These are phyloP conservation scores for Cucumis cinereus DNA, from an alignment of 306 rosid genomes.

Conservation along the genomic window DNA sequence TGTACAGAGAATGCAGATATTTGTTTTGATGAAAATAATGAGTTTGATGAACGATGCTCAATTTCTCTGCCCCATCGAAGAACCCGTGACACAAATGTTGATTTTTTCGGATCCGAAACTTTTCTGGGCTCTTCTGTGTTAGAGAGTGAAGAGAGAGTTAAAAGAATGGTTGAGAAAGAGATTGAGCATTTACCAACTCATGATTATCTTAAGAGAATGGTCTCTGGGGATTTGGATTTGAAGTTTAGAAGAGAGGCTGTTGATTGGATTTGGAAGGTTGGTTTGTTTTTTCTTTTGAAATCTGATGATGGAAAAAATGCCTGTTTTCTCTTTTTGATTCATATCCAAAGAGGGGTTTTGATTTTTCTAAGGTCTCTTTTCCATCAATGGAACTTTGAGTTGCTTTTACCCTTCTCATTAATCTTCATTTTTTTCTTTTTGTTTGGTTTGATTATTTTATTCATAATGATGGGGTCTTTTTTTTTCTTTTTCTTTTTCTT, in stretches of 20 bases:
- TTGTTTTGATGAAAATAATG: conserved; percentile 32
- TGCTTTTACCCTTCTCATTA: background rate
- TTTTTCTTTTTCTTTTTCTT: background rate
- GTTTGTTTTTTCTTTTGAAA: background rate
- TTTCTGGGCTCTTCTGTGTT: conserved; percentile 21
- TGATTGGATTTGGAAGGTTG: conserved; percentile 82
- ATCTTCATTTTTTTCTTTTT: conserved; percentile 6
- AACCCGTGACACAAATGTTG: conserved; percentile 15
- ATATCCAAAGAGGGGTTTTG: background rate
- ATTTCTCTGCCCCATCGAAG: conserved; percentile 17
- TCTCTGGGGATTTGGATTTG: conserved; percentile 54
- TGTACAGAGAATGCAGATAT: conserved; percentile 24
- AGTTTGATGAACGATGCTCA: conserved; percentile 27
- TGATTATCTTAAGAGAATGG: conserved; percentile 54
- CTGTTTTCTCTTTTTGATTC: background rate
- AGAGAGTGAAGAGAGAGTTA: conserved; percentile 33
- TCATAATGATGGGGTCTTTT: background rate
- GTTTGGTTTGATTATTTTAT: background rate
- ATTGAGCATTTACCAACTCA: conserved; percentile 36
- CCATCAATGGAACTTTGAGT: background rate
- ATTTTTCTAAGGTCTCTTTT: background rate
- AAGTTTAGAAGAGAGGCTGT: conserved; percentile 47
- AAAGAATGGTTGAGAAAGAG: conserved; percentile 43
- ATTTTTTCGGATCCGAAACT: conserved; percentile 21
- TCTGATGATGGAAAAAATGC: background rate